Conservation (phyloP, 75 land plant genomes). For the Selaginella moellendorffii region DNA sequence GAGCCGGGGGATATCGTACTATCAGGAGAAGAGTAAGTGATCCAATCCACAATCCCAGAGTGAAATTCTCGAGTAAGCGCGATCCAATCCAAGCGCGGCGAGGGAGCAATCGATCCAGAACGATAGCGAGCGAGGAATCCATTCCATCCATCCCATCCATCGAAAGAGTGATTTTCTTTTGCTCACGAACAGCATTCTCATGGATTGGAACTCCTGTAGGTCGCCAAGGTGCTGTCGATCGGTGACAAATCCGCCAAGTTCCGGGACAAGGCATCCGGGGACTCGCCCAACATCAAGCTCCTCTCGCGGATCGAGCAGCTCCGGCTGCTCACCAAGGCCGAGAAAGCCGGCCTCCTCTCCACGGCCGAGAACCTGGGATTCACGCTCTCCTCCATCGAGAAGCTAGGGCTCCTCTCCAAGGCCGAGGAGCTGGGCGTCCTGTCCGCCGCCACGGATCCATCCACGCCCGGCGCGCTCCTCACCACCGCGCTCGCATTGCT, state of each 20-base stretch:
- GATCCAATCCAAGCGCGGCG: no score
- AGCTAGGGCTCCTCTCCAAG: slow-evolving; percentile 82
- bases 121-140: no score
- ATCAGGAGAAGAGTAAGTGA: no score
- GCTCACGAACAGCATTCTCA: no score
- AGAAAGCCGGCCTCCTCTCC: slow-evolving; percentile 87
- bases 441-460: slow-evolving; percentile 84
- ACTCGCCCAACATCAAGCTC: slow-evolving; percentile 44
- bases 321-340: slow-evolving; percentile 72
- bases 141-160: no score
- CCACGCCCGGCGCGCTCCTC: slow-evolving; percentile 49
- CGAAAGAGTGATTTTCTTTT: no score
- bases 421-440: slow-evolving; percentile 85
- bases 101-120: no score
- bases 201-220: no score
- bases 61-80: no score
- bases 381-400: slow-evolving; percentile 73
- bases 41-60: no score
- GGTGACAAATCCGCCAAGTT: slow-evolving; percentile 44
- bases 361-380: slow-evolving; percentile 79
- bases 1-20: no score
- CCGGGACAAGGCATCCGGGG: slow-evolving; percentile 14
- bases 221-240: slow-evolving; percentile 35
- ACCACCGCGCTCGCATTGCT: slow-evolving; percentile 51
- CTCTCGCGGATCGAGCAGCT: slow-evolving; percentile 84